These are phyloP conservation scores for Alternaria arborescens DNA, from an alignment of 2,329 filamentous ascomycete species.

Conservation along the genomic window DNA sequence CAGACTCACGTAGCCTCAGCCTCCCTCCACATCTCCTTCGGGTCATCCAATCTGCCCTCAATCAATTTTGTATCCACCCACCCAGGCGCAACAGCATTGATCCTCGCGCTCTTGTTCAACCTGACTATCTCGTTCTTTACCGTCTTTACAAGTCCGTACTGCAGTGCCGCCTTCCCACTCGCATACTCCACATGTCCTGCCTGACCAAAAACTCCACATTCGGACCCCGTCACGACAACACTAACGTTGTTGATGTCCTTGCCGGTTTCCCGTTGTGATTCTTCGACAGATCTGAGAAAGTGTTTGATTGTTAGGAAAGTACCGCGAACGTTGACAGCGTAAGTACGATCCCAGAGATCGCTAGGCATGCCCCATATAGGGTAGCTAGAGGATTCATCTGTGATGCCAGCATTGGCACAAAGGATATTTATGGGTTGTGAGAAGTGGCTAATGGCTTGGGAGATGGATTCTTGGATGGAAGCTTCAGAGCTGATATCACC, in stretches of 20 bases:
- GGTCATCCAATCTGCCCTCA: conserved; percentile 60
- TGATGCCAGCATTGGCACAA: conserved; percentile 62
- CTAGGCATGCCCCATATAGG: conserved; percentile 63
- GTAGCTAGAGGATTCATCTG: conserved; percentile 58
- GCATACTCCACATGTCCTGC: conserved; percentile 62
- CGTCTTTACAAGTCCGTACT: conserved; percentile 62
- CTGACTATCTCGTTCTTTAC: conserved; percentile 65
- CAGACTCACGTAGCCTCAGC: conserved; percentile 56
- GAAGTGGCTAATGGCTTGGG: conserved; percentile 55
- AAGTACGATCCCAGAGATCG: conserved; percentile 62
- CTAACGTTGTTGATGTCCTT: conserved; percentile 60
- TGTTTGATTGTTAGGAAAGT: conserved; percentile 66
- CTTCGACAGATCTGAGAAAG: conserved; percentile 58
- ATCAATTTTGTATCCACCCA: conserved; percentile 60
- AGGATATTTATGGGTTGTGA: conserved; percentile 61
- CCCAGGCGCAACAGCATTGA: conserved; percentile 62
- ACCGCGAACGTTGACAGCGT: conserved; percentile 60
- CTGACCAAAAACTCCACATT: conserved; percentile 61
- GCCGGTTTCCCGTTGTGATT: conserved; percentile 48
- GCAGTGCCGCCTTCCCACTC: conserved; percentile 57
- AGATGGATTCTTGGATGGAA: conserved; percentile 54
- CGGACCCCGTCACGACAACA: conserved; percentile 63
- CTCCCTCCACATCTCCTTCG: conserved; percentile 60
- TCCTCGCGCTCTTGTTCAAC: conserved; percentile 60
- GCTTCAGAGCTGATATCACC: conserved; percentile 61